Evolutionary conservation across 2,329 filamentous ascomycete species (phyloP).

Genomic region (Aspergillus proliferans): DNA sequence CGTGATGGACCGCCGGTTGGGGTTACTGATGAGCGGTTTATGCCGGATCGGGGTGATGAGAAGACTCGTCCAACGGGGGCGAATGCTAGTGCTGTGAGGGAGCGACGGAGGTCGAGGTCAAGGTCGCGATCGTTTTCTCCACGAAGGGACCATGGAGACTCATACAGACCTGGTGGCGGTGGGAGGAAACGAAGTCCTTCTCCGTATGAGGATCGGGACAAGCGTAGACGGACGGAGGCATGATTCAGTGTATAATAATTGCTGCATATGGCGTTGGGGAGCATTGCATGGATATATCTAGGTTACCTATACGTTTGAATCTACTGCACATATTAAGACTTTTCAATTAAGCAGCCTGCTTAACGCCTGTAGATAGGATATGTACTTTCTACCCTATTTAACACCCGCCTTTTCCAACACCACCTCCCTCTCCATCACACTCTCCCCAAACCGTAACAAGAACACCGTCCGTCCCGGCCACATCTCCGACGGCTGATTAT

Average conservation of each 20-base stretch:
- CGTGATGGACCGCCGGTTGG: constrained; percentile 30
- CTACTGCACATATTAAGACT: neutral
- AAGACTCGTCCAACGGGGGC: constrained; percentile 38
- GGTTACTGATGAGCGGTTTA: constrained; percentile 41
- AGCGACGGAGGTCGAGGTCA: constrained; percentile 24
- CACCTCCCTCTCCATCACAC: constrained; percentile 85
- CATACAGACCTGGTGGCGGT: constrained; percentile 40
- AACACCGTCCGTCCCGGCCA: constrained; percentile 97
- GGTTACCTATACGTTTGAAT: too few relatives aligned
- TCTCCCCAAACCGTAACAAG: constrained; percentile 83
- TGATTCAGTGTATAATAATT: neutral
- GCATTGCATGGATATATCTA: too few relatives aligned
- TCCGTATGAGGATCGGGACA: constrained; percentile 37
- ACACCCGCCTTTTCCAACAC: constrained; percentile 60
- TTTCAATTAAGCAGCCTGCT: neutral
- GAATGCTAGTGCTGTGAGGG: constrained; percentile 39
- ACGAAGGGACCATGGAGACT: constrained; percentile 36
- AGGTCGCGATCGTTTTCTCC: constrained; percentile 48
- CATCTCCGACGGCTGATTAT: constrained; percentile 69
- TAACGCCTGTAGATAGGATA: neutral
- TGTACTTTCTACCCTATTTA: constrained; percentile 25
- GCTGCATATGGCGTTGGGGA: too few relatives aligned
- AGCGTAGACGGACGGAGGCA: constrained; percentile 30
- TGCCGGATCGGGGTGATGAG: constrained; percentile 38
- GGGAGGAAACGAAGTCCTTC: constrained; percentile 38